Evolutionary conservation across 2,329 filamentous ascomycete species (phyloP), one percentile per base, ranked within the genome.

Genomic region (Colletotrichum sidae): DNA sequence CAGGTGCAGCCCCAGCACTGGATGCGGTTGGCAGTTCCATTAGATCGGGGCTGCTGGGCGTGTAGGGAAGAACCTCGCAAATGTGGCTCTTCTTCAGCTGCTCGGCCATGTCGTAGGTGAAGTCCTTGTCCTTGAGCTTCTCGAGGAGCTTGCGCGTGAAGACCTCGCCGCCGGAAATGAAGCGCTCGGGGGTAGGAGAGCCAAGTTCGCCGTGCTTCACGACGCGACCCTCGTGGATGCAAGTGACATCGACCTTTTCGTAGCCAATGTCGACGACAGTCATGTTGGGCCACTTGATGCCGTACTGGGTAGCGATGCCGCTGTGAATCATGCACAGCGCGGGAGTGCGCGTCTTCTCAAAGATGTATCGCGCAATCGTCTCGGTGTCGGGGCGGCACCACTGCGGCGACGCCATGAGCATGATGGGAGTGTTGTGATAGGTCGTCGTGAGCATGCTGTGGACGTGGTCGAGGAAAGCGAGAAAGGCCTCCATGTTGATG

Each of bases 261-360:
- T 90, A 93, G 10, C 96, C 96, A 65, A 99, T 91, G 76, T 99
- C 96, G 33, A 99, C 85, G 17, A 99, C 88, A 0, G 93, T 96
- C 72, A 96, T 90, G 71, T 88, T 93, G 38, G 90, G 85, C 81
- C 84, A 86, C 75, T 87, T 88, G 37, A 94, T 86, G 10, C 93
- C 94, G 74, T 96, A 98, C 61, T 96, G 90, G 1, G 93, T 92
- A 34, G 96, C 94, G 51, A 96, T 81, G 3, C 93, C 94, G 71
- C 93, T 91, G 78, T 98, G 92, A 81, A 99, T 91, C 68, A 98
- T 85, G 71, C 92, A 94, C 55, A 99, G 91, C 0, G 93, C 94
- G 0, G 96, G 96, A 0, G 93, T 96, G 81, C 95, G 96, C 75
- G 97, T 97, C 79, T 96, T 96, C 79, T 99, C 96, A 73, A 99